Base-by-base conservation (phyloP, 768 basidiomycete genomes). In the Hericium erinaceus region DNA sequence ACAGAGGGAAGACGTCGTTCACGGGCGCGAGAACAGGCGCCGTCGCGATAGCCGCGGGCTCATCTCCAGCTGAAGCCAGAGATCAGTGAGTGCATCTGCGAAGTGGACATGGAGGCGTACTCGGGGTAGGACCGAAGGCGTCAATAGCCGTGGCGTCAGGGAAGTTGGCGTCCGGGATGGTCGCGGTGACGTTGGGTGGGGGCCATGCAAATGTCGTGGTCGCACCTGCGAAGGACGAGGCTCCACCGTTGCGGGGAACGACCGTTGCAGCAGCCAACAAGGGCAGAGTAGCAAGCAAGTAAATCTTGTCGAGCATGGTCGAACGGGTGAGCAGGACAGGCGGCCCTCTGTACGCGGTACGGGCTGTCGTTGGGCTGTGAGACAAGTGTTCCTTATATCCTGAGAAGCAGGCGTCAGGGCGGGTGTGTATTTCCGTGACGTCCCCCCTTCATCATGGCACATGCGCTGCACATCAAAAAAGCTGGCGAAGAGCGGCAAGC, bases 51-150 rank as follows among this genome's bases (percentile, higher is more conserved):
- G 63, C 63, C 41, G 58, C 62, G 2, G 69, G 58, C 52, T 70
- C 68, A 26, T 66, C 68, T 1, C 69, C 69, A 26, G 68, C 66
- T 67, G 38, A 13, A 33, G 24, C 18, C 13, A 26, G 11, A 38
- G 38, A 52, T 54, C 39, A 49, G 15, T 11, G 12, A n/a, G 18
- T 38, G 6, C 1, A 38, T 48, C 26, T 39, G 56, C 22, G 10
- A n/a, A 39, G 28, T 24, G 22, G 9, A 53, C 22, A 10, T 2
- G 26, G 18, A 38, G 26, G 55, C 73, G 56, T 62, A 78, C 78
- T 80, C 0, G 77, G 75, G 3, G 79, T 80, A 15, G 79, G 70
- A 4, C 78, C 79, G 24, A 75, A 57, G 59, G 74, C 75, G n/a
- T 77, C 78, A 10, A 80, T 74, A 46, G 75, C 66, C 12, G 67